Conservation (phyloP, 768 basidiomycete genomes). For the Mycena chlorophos region DNA sequence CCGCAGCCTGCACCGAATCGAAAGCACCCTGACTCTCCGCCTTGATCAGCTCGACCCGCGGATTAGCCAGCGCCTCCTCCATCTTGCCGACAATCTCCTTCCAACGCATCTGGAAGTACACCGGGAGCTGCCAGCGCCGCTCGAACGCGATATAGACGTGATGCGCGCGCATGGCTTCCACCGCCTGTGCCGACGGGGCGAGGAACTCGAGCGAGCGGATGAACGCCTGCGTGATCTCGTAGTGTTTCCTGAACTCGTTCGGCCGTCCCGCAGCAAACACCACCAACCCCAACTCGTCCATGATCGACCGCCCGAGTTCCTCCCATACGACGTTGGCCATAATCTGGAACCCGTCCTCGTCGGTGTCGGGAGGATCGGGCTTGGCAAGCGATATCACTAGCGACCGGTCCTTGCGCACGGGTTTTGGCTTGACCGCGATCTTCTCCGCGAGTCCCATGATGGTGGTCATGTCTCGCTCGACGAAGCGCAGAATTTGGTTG, state of each 20-base stretch:
- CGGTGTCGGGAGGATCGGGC: slow-evolving; percentile 2
- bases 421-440: slow-evolving; percentile 50
- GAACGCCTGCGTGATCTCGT: slow-evolving; percentile 82
- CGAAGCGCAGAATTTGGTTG: slow-evolving; percentile 78
- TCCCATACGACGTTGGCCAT: slow-evolving; percentile 89
- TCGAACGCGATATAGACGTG: slow-evolving; percentile 72
- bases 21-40: slow-evolving; percentile 40
- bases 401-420: slow-evolving; percentile 24
- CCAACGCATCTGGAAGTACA: slow-evolving; percentile 97
- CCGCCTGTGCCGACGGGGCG: slow-evolving; percentile 71
- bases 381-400: slow-evolving; percentile 13
- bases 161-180: slow-evolving; percentile 72
- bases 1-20: slow-evolving; percentile 57
- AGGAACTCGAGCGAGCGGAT: slow-evolving; percentile 73
- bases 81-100: slow-evolving; percentile 83
- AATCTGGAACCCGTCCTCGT: slow-evolving; percentile 66
- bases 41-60: slow-evolving; percentile 42
- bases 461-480: slow-evolving; percentile 69
- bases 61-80: slow-evolving; percentile 61
- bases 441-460: slow-evolving; percentile 80
- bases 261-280: slow-evolving; percentile 94
- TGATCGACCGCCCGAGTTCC: slow-evolving; percentile 76
- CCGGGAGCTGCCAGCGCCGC: slow-evolving; percentile 90
- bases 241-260: slow-evolving; percentile 87
- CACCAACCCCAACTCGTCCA: slow-evolving; percentile 77